Evolutionary conservation across 805 yeast genomes (phyloP), one percentile per base, ranked within the genome.

Genomic region (Yamadazyma sp.): DNA sequence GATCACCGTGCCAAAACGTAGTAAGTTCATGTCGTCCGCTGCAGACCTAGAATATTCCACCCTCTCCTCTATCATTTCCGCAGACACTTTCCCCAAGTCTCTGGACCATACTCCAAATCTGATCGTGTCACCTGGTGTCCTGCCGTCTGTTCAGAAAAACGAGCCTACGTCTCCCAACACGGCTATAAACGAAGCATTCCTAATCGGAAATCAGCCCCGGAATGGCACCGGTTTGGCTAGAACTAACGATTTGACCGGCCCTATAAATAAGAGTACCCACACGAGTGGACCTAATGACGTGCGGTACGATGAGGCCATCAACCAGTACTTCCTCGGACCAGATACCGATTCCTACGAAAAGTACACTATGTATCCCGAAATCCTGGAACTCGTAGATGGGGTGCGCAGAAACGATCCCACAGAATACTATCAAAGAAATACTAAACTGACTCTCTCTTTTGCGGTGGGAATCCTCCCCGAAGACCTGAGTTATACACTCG

Each of bases 41-140:
- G 89, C 87, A 0, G 83, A 81, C 50, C 63, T 81, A 35, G 93
- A 84, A 49, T 83, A 84, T 49, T 73, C 86, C 3, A 78, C 83
- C 3, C 59, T 84, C 20, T 81, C 88, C 6, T 77, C 71, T 42
- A 82, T 84, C 34, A 70, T 81, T 24, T 77, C 77, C 23, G 78
- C 75, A 34, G 71, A 63, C 41, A 52, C 59, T 33, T 38, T 30
- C 14, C 42, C 44, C 19, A 28, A 28, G 17, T 35, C 38, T 8
- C 31, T 27, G 31, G 50, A 46, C 26, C 42, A 43, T 6, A 62
- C 73, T 2, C 73, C 73, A 6, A 57, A 49, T 29, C 63, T 71
- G 4, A 42, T 52, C 16, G 30, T 57, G 14, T 61, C 70, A 6
- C 71, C 73, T 46, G 41, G 20, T 3, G 62, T 49, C 36, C 71